phyloP scores from a whole-genome alignment of 768 basidiomycete genomes.

The Guyanaporus albipodus region DNA sequence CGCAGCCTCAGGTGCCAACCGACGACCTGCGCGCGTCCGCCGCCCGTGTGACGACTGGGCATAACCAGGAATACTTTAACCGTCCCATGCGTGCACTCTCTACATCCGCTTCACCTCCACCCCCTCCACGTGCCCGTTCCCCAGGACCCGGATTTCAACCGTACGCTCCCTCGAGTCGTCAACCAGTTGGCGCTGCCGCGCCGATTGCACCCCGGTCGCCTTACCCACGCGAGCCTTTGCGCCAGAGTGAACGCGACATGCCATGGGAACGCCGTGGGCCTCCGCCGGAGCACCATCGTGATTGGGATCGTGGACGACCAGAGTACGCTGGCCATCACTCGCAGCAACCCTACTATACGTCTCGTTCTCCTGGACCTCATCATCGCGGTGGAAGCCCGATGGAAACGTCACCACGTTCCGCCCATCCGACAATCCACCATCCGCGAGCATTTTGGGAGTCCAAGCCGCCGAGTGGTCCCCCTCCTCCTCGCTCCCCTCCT shows the following conservation, averaged over 20 bases:
- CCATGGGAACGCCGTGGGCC: slow-evolving; percentile 59
- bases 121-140: slow-evolving; percentile 50
- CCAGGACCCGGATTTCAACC: slow-evolving; percentile 44
- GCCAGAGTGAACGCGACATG: slow-evolving; percentile 47
- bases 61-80: slow-evolving; percentile 52
- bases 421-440: slow-evolving; percentile 36
- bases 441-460: slow-evolving; percentile 56
- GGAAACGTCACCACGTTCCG: slow-evolving; percentile 57
- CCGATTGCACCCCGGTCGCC: slow-evolving; percentile 55
- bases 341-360: slow-evolving; percentile 30
- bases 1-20: slow-evolving; percentile 51
- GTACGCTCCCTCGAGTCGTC: slow-evolving; percentile 46
- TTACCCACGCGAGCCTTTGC: slow-evolving; percentile 50
- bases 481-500: slow-evolving; percentile 32
- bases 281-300: slow-evolving; percentile 42
- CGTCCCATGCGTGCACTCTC: slow-evolving; percentile 53
- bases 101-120: slow-evolving; percentile 57
- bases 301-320: slow-evolving; percentile 49
- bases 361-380: slow-evolving; percentile 36
- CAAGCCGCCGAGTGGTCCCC: slow-evolving; percentile 41
- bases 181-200: slow-evolving; percentile 50
- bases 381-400: slow-evolving; percentile 48
- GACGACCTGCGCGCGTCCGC: slow-evolving; percentile 47
- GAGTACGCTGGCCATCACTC: slow-evolving; percentile 34
- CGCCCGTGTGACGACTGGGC: slow-evolving; percentile 38